Evolutionary conservation across 2,329 filamentous ascomycete species (phyloP), one percentile per base, ranked within the genome.

Genomic region (Cladosporium sp.): DNA sequence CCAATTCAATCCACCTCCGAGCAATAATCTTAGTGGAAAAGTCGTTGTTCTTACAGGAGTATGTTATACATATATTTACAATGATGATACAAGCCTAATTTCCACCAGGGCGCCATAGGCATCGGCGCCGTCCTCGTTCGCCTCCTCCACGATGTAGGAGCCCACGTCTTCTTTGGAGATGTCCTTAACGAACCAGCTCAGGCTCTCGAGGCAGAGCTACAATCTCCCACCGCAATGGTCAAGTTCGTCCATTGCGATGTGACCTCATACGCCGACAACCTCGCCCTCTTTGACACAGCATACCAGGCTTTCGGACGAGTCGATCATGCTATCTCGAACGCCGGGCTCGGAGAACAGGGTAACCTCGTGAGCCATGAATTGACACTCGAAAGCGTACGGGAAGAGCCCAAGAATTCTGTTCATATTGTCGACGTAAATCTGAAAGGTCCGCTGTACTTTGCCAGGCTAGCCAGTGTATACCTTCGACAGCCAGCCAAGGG

Each of bases 281-380:
- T 84, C 33, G 73, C 74, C 3, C 73, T 85, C 5, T 85, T 85
- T 71, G 78, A 82, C 28, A 67, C 76, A 2, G 81, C 83, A 0
- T 78, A 79, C 50, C 72, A 78, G 7, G 77, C 74, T n/a, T 81
- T 82, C 65, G 80, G 80, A 3, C 75, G 74, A 6, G 77, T 85
- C 26, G 83, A 86, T 65, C 79, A 82, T 66, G 83, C 82, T 5
- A 77, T 84, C 23, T 79, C 80, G 4, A 81, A 78, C 35, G 83
- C 83, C 1, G 83, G 81, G 0, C 78, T 82, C 5, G 75, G 76
- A 18, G 83, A 84, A 66, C 76, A 77, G 6, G 75, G 74, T 0
- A 78, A 80, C 52, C 81, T 80, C 75, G 83, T 83, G 65, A 81
- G 82, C 55, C 78, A 79, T 2, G 72, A 74, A 2, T 71, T 84